phyloP scores from a whole-genome alignment of 176 grass and related monocot species.

The Juncus effusus region DNA sequence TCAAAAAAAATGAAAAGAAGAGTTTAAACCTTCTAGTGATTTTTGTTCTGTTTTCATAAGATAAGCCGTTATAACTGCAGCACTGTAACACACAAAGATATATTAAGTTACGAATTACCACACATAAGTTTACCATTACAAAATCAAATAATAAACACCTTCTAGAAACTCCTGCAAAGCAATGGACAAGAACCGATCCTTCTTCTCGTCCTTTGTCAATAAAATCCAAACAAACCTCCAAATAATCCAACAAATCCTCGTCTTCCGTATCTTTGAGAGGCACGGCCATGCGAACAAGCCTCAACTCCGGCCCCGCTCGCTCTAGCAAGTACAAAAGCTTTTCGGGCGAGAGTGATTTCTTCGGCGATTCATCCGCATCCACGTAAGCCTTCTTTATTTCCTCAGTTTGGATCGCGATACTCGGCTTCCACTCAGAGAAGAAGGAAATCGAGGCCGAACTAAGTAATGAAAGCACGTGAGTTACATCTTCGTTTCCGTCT shows the following conservation, averaged over 20 bases:
- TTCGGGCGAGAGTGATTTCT: constrained; percentile 31
- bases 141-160: constrained; percentile 39
- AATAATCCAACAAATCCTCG: constrained; percentile 74
- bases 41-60: constrained; percentile 87
- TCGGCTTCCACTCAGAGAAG: constrained; percentile 52
- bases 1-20: constrained; percentile 4
- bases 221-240: constrained; percentile 66
- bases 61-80: constrained; percentile 66
- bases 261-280: constrained; percentile 75
- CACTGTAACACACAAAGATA: constrained; percentile 46
- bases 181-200: constrained; percentile 70
- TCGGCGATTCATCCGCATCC: constrained; percentile 35
- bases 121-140: neutral
- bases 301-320: constrained; percentile 52
- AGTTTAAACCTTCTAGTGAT: constrained; percentile 65
- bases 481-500: constrained; percentile 4
- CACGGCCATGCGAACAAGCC: constrained; percentile 74
- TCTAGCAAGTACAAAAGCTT: constrained; percentile 53
- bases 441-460: constrained; percentile 70
- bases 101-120: neutral
- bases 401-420: constrained; percentile 36
- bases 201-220: constrained; percentile 57
- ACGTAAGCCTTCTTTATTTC: constrained; percentile 43
- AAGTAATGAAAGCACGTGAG: constrained; percentile 47
- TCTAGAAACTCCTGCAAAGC: constrained; percentile 79